These are phyloP conservation scores for Heterobasidion annosum DNA, from an alignment of 1,284 basidiomycete species.

Conservation along the genomic window DNA sequence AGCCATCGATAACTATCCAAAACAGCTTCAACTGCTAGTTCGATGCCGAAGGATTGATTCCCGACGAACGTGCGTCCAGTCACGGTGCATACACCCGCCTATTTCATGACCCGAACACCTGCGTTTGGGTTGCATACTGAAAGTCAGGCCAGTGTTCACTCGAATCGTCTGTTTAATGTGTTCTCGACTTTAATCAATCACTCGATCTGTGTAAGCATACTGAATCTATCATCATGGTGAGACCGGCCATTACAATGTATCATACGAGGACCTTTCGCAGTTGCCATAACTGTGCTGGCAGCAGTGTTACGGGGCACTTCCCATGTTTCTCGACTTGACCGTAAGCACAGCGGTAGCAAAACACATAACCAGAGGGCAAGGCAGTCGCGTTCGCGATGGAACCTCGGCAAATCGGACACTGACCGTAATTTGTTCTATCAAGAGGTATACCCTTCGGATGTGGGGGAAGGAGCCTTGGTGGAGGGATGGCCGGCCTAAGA, in stretches of 20 bases:
- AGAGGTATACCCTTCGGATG: constrained; percentile 59
- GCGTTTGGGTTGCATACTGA: no score
- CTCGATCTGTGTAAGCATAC: no score
- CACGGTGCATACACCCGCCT: no score
- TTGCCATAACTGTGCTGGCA: constrained; percentile 70
- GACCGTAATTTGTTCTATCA: constrained; percentile 60
- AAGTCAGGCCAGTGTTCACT: no score
- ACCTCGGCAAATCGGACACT: constrained; percentile 77
- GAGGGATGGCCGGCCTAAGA: constrained; percentile 61
- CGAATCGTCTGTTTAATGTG: no score
- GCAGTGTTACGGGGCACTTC: constrained; percentile 82
- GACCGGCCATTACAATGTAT: constrained; percentile 8
- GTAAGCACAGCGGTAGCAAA: constrained; percentile 91
- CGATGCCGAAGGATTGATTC: no score
- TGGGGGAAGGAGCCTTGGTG: constrained; percentile 64
- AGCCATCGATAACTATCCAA: no score
- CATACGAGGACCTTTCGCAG: constrained; percentile 82
- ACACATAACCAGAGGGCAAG: constrained; percentile 89
- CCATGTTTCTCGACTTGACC: constrained; percentile 74
- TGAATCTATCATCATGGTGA: no score
- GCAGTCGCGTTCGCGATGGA: constrained; percentile 84
- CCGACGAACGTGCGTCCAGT: no score
- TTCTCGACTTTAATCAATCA: no score
- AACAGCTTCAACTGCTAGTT: no score
- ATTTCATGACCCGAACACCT: no score